Conservation (phyloP, 169 alveolate species). For the Eimeria maxima region DNA sequence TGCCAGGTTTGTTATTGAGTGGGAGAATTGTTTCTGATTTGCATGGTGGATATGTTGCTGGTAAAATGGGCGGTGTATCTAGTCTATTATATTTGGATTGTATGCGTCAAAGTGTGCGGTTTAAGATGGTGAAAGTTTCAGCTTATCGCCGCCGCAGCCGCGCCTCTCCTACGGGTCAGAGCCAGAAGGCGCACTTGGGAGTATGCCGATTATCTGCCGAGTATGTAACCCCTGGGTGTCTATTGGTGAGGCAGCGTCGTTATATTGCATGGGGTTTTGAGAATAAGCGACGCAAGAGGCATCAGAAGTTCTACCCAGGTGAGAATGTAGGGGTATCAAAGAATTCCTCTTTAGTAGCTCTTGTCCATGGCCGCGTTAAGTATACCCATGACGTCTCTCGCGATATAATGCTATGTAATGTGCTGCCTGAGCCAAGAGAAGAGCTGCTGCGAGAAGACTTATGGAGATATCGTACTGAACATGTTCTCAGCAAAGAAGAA, state of each 20-base stretch:
- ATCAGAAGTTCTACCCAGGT: constrained; percentile 93
- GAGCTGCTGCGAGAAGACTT: constrained; percentile 91
- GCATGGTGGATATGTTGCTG: too few relatives aligned
- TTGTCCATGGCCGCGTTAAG: constrained; percentile 91
- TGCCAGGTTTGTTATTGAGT: too few relatives aligned
- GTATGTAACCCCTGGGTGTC: constrained; percentile 90
- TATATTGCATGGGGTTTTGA: constrained; percentile 89
- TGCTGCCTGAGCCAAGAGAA: constrained; percentile 92
- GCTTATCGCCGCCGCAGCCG: constrained; percentile 92
- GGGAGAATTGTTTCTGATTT: too few relatives aligned
- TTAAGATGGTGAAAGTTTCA: constrained; percentile 91
- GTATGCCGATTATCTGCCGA: constrained; percentile 91
- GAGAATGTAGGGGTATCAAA: constrained; percentile 86
- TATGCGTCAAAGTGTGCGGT: constrained; percentile 72
- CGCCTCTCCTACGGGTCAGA: constrained; percentile 93
- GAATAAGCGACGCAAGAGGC: constrained; percentile 87
- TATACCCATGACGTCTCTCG: constrained; percentile 87
- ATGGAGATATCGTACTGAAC: constrained; percentile 95
- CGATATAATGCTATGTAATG: constrained; percentile 87
- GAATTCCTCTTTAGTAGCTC: constrained; percentile 81
- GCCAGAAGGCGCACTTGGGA: constrained; percentile 92
- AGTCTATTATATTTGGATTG: neutral
- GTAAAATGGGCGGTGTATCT: too few relatives aligned
- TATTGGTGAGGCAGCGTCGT: constrained; percentile 88
- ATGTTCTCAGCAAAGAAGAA: constrained; percentile 91